These are phyloP conservation scores for Colletotrichum orbiculare DNA, from an alignment of 2,329 filamentous ascomycete species.

Conservation along the genomic window DNA sequence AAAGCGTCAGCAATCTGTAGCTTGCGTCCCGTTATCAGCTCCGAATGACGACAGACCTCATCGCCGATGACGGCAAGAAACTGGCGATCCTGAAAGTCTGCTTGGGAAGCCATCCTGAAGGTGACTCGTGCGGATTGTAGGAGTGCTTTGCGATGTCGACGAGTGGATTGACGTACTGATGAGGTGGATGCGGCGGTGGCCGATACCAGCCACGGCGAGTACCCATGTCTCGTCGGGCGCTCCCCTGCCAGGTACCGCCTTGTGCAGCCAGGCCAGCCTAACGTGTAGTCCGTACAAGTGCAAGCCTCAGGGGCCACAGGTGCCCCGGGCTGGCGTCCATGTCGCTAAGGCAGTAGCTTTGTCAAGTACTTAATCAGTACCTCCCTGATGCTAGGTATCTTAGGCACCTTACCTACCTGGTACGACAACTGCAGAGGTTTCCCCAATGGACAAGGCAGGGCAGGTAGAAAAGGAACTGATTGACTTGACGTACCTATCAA, in stretches of 20 bases:
- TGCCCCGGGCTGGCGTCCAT: too few relatives aligned
- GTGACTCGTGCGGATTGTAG: constrained; percentile 32
- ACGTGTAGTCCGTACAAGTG: neutral
- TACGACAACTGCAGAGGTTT: too few relatives aligned
- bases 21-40: constrained; percentile 31
- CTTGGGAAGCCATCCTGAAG: constrained; percentile 60
- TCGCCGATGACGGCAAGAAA: constrained; percentile 98
- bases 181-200: constrained; percentile 14
- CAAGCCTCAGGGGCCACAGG: too few relatives aligned
- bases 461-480: too few relatives aligned
- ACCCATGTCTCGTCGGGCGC: constrained; percentile 5
- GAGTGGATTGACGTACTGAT: constrained; percentile 34
- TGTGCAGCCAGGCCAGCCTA: constrained; percentile 3
- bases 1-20: constrained; percentile 28
- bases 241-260: constrained; percentile 21
- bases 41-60: constrained; percentile 70
- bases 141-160: constrained; percentile 31
- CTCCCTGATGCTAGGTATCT: too few relatives aligned
- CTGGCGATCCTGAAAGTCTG: constrained; percentile 84
- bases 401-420: too few relatives aligned
- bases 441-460: too few relatives aligned
- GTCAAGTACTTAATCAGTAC: too few relatives aligned
- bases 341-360: too few relatives aligned
- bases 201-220: too few relatives aligned
- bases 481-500: neutral